phyloP scores from a whole-genome alignment of 257 asterid species.

The Verbascum thapsus region DNA sequence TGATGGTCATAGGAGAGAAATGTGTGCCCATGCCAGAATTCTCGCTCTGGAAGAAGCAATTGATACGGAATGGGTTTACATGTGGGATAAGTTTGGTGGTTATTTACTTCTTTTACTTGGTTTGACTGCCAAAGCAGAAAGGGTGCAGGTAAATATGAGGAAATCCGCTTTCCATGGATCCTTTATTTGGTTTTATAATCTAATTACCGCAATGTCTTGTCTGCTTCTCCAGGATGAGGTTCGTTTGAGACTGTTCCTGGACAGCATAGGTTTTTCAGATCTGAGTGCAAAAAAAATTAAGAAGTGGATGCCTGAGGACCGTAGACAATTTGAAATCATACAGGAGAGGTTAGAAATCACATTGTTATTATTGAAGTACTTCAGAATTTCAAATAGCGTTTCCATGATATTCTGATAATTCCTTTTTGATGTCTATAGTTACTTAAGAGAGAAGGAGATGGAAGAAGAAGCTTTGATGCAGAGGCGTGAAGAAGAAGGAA shows the following conservation, averaged over 20 bases:
- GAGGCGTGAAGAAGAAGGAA: slow-evolving; percentile 99
- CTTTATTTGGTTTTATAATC: slow-evolving; percentile 24
- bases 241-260: slow-evolving; percentile 91
- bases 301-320: slow-evolving; percentile 99
- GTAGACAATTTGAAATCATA: slow-evolving; percentile 88
- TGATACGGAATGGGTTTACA: slow-evolving; percentile 99
- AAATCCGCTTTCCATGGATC: slow-evolving; percentile 25
- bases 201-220: slow-evolving; percentile 14
- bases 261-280: slow-evolving; percentile 97
- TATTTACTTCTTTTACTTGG: slow-evolving; percentile 97
- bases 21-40: slow-evolving; percentile 99
- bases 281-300: slow-evolving; percentile 93
- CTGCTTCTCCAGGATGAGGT: slow-evolving; percentile 79
- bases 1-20: slow-evolving; percentile 93
- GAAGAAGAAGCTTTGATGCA: slow-evolving; percentile 98
- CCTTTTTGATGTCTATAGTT: slow-evolving; percentile 52
- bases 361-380: slow-evolving; percentile 7
- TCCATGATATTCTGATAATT: slow-evolving; percentile 28
- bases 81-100: slow-evolving; percentile 99
- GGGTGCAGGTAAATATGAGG: slow-evolving; percentile 78
- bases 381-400: slow-evolving; percentile 14
- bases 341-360: slow-evolving; percentile 79
- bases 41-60: slow-evolving; percentile 97
- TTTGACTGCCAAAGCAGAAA: slow-evolving; percentile 97
- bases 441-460: slow-evolving; percentile 98